These are phyloP conservation scores for Torulaspora pretoriensis DNA, from an alignment of 1,139 yeast genomes.

Conservation along the genomic window DNA sequence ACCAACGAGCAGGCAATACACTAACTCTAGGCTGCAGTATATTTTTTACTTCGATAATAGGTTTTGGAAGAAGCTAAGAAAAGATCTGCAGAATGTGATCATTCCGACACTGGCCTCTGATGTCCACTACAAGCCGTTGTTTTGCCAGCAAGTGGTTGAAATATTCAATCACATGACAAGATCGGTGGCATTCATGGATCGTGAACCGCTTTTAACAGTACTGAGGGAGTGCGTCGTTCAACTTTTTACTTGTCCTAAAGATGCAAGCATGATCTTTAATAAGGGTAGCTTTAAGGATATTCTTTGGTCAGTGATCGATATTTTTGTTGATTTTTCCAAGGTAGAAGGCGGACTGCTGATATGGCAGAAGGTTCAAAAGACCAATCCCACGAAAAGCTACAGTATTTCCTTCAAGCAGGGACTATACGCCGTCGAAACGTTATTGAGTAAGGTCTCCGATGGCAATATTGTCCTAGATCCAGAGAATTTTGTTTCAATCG, in stretches of 20 bases:
- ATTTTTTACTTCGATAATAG: constrained; percentile 55
- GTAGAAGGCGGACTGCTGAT: constrained; percentile 43
- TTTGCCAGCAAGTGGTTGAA: constrained; percentile 51
- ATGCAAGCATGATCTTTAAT: constrained; percentile 44
- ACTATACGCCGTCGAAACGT: constrained; percentile 43
- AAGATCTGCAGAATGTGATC: constrained; percentile 44
- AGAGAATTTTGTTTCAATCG: constrained; percentile 40
- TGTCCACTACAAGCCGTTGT: constrained; percentile 42
- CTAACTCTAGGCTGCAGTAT: constrained; percentile 48
- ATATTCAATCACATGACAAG: constrained; percentile 53
- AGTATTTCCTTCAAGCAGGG: constrained; percentile 68
- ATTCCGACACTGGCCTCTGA: constrained; percentile 55
- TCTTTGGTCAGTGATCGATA: constrained; percentile 46
- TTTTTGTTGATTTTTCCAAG: constrained; percentile 42
- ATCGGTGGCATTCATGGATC: constrained; percentile 49
- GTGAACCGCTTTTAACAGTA: constrained; percentile 61
- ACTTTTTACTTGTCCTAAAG: constrained; percentile 60
- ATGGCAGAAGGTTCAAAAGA: constrained; percentile 53
- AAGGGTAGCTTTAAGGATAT: constrained; percentile 41
- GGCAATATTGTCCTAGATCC: constrained; percentile 33
- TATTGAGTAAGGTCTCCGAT: constrained; percentile 41
- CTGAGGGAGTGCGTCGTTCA: constrained; percentile 56
- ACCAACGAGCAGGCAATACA: constrained; percentile 35
- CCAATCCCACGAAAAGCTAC: constrained; percentile 70
- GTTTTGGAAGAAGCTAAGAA: constrained; percentile 48